Evolutionary conservation across 257 asterid genomes (phyloP).

Genomic region (Salvia hispanica): DNA sequence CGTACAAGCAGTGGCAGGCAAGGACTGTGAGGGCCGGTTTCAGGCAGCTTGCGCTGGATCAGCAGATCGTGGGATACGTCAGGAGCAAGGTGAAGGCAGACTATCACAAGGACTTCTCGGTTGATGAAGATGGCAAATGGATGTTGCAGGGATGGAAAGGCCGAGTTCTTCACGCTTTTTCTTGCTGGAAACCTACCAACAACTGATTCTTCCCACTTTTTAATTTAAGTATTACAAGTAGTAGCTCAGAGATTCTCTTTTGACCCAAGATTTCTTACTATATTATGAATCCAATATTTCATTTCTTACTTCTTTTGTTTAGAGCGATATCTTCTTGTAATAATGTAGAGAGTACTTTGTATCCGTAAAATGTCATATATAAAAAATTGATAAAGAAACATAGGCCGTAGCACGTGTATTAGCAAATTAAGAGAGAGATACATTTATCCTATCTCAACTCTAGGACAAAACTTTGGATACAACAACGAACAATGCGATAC

Average conservation of each 20-base stretch:
- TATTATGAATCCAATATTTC: background rate
- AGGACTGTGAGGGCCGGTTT: constrained; percentile 50
- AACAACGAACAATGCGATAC: constrained; percentile 28
- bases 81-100: constrained; percentile 40
- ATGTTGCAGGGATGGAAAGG: constrained; percentile 67
- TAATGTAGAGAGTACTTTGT: background rate
- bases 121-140: constrained; percentile 59
- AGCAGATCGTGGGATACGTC: constrained; percentile 35
- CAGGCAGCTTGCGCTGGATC: constrained; percentile 42
- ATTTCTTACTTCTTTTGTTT: constrained; percentile 13
- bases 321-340: background rate
- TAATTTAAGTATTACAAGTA: no score
- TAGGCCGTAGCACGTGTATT: background rate
- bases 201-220: constrained; percentile 4
- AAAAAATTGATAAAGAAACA: background rate
- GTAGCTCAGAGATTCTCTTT: background rate
- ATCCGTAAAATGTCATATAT: background rate
- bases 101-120: constrained; percentile 51
- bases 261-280: background rate
- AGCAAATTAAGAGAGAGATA: background rate
- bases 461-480: constrained; percentile 26
- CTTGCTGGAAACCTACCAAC: constrained; percentile 46
- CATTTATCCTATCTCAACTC: constrained; percentile 5
- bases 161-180: constrained; percentile 46
- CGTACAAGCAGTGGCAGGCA: constrained; percentile 54